These are phyloP conservation scores for Ogataea paraovalis DNA, from an alignment of 805 yeast genomes.

Conservation along the genomic window DNA sequence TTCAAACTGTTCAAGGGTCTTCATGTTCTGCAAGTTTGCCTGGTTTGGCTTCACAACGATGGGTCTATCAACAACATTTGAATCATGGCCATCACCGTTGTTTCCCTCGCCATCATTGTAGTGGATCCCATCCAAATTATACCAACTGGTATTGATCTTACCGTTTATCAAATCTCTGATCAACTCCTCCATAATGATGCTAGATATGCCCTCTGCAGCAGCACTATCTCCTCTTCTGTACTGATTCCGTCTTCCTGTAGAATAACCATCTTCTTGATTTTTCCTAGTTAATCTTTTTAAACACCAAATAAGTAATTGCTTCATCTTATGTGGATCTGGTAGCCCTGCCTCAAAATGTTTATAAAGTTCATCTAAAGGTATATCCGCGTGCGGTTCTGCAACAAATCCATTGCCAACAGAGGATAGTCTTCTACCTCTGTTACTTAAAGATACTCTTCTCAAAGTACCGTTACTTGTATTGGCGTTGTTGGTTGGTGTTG, in stretches of 20 bases:
- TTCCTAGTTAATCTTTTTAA: slow-evolving; percentile 42
- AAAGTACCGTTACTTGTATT: not conserved
- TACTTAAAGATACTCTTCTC: slow-evolving; percentile 49
- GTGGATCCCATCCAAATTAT: slow-evolving; percentile 36
- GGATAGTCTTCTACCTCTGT: slow-evolving; percentile 68
- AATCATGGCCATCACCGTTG: slow-evolving; percentile 3
- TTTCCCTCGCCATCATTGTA: slow-evolving; percentile 13
- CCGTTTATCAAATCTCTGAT: slow-evolving; percentile 57
- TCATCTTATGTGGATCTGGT: slow-evolving; percentile 72
- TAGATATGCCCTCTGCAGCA: slow-evolving; percentile 46
- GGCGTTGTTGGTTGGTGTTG: not conserved
- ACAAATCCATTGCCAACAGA: slow-evolving; percentile 71
- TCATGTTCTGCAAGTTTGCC: slow-evolving; percentile 49
- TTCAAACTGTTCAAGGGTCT: slow-evolving; percentile 44
- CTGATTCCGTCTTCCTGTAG: not conserved
- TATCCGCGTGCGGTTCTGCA: slow-evolving; percentile 63
- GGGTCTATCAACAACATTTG: slow-evolving; percentile 26
- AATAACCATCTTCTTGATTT: not conserved
- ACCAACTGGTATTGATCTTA: slow-evolving; percentile 65
- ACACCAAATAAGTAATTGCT: slow-evolving; percentile 68
- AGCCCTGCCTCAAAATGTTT: slow-evolving; percentile 57
- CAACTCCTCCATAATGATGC: slow-evolving; percentile 60
- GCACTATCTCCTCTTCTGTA: slow-evolving; percentile 15
- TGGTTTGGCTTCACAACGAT: slow-evolving; percentile 50
- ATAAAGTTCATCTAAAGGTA: slow-evolving; percentile 50